Evolutionary conservation across 2,329 filamentous ascomycete genomes (phyloP), one percentile per base, ranked within the genome.

Genomic region (Pestalotiopsis sp.): DNA sequence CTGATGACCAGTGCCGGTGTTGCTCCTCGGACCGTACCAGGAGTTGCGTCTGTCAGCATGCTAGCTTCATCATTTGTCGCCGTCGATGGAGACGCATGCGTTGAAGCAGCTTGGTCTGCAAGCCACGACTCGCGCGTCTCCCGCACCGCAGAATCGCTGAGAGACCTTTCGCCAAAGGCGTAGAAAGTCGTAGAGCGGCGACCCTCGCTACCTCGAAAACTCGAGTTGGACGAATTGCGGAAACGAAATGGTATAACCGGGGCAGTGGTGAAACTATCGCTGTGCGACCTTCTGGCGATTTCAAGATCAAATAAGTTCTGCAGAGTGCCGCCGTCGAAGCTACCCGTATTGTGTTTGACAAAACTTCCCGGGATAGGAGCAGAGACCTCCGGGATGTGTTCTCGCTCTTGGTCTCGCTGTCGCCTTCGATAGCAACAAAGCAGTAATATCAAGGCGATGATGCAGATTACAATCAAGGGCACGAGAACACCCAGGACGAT

Each of bases 321-420:
- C 31, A 69, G 59, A 12, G 70, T 71, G 7, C 65, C 69, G 13
- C 71, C 70, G n/a, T 68, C 70, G 14, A 68, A 45, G 40, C 66
- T 72, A 4, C 66, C 66, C 9, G 72, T 68, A 20, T 70, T 71
- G 40, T 75, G 73, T 13, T 71, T 70, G 56, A 75, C 70, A 60
- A 78, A 77, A 60, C 65, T 75, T 7, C 76, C 76, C 5, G 77
- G 74, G 27, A 78, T 64, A 3, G 77, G 77, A 5, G 74, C 76
- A 3, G 77, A 78, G 13, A 79, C 74, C 49, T 78, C 70, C 23
- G 68, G 65, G 13, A 73, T 69, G 36, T 71, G 61, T 31, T 72
- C 65, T n/a, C 70, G 71, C 13, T 65, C 72, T 3, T 66, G 69
- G 7, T 69, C 72, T 12, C 72, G 73, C 7, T 72, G 72, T 17